These are phyloP conservation scores for Coniochaeta hoffmannii DNA, from an alignment of 2,329 filamentous ascomycete genomes.

Conservation along the genomic window DNA sequence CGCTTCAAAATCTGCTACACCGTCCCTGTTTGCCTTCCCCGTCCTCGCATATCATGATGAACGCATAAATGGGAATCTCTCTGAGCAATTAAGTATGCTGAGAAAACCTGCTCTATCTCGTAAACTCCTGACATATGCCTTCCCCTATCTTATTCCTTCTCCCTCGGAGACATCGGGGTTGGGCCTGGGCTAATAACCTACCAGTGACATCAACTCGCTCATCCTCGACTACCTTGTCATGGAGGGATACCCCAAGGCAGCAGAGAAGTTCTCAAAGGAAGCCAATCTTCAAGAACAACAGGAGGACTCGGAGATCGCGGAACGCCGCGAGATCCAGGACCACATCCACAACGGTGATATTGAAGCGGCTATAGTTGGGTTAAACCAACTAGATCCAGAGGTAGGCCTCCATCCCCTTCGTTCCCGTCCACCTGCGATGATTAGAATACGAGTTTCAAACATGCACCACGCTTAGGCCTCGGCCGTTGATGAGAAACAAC, in stretches of 20 bases:
- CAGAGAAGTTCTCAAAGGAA: conserved; percentile 88
- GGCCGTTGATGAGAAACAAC: conserved; percentile 86
- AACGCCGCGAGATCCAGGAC: conserved; percentile 75
- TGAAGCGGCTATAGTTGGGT: conserved; percentile 71
- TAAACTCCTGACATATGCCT: conserved; percentile 32
- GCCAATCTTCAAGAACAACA: conserved; percentile 70
- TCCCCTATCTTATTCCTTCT: conserved; percentile 10
- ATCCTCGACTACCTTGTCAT: conserved; percentile 96
- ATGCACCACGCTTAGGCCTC: conserved; percentile 99
- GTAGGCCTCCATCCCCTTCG: conserved; percentile 39
- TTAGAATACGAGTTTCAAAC: conserved; percentile 76
- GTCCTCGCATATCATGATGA: conserved; percentile 55
- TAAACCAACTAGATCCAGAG: conserved; percentile 87
- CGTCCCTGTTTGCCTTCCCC: conserved; percentile 9
- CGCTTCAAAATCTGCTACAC: conserved; percentile 24
- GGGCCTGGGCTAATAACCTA: conserved; percentile 9
- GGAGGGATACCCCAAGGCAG: conserved; percentile 88
- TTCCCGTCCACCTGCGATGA: conserved; percentile 56
- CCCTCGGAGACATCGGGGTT: not conserved
- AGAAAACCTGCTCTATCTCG: conserved; percentile 76
- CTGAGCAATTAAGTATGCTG: conserved; percentile 82
- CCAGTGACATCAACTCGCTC: conserved; percentile 87
- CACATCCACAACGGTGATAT: conserved; percentile 83
- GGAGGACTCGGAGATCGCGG: conserved; percentile 64
- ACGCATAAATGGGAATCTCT: conserved; percentile 99